Conservation (phyloP, 148 eudicot species). For the Chenopodium berlandieri region DNA sequence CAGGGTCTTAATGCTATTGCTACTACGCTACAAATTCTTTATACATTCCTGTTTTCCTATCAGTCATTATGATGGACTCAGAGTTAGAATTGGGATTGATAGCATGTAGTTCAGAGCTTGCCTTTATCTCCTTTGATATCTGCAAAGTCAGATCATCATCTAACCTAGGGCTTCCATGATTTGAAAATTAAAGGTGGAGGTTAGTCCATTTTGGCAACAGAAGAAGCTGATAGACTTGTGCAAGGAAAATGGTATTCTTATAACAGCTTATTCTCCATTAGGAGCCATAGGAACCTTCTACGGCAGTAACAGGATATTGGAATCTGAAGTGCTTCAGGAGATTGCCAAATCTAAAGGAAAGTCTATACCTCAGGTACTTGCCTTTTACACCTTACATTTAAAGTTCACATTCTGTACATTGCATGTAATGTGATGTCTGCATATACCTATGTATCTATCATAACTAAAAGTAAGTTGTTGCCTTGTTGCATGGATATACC, state of each 20-base stretch:
- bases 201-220: constrained; percentile 80
- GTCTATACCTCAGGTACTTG: constrained; percentile 58
- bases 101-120: neutral
- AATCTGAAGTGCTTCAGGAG: constrained; percentile 50
- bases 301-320: constrained; percentile 64
- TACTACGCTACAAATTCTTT: too few species aligned
- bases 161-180: neutral
- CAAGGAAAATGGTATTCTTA: constrained; percentile 45
- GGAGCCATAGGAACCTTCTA: constrained; percentile 70
- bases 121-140: neutral
- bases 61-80: neutral
- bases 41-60: neutral
- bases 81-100: too few species aligned
- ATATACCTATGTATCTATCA: neutral
- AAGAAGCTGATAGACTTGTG: constrained; percentile 63
- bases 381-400: neutral
- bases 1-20: neutral
- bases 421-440: neutral
- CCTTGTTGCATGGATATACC: neutral
- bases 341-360: constrained; percentile 70
- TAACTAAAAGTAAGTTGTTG: neutral
- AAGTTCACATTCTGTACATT: neutral
- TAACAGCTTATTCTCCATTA: constrained; percentile 76
- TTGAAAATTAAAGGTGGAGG: constrained; percentile 53
- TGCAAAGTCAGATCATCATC: neutral